A percentile compares a stretch with the other conserved stretches of the same genome.
phyloP scores from a whole-genome alignment of 352 stramenopile genomes.

The Pythium phragmiticola region DNA sequence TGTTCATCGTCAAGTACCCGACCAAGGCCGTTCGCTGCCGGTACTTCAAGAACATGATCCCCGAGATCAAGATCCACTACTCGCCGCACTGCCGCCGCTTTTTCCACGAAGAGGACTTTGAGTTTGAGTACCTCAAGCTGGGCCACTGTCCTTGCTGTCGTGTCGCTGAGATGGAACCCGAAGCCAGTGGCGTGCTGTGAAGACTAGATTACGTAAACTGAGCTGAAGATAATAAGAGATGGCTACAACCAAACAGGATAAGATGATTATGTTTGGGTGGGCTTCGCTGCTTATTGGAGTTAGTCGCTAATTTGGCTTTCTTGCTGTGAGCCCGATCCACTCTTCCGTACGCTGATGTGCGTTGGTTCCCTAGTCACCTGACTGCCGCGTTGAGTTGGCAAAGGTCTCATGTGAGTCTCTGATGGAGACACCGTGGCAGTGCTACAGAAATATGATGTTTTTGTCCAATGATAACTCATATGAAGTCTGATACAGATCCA shows the following conservation, averaged over 20 bases:
- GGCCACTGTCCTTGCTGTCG: constrained; percentile 90
- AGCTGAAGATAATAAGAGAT: not conserved
- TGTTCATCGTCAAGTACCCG: constrained; percentile 87
- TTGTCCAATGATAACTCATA: no score
- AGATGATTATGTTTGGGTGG: not conserved
- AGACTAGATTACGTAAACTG: not conserved
- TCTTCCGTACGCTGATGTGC: no score
- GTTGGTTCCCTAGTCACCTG: no score
- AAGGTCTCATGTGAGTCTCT: no score
- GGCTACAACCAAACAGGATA: not conserved
- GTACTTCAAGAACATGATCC: constrained; percentile 93
- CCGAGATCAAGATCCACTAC: constrained; percentile 91
- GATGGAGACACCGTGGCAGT: no score
- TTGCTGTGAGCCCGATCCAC: no score
- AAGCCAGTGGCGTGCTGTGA: not conserved
- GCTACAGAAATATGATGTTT: no score
- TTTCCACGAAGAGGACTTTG: constrained; percentile 96
- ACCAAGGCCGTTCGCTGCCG: constrained; percentile 50
- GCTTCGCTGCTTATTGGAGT: no score
- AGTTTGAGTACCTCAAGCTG: constrained; percentile 91
- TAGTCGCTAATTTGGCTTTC: no score
- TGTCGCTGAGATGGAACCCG: constrained; percentile 45
- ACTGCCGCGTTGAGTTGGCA: no score
- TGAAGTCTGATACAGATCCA: no score
- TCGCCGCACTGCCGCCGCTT: constrained; percentile 90